Evolutionary conservation across 805 yeast genomes (phyloP).

Genomic region (Yamadazyma philogaea): DNA sequence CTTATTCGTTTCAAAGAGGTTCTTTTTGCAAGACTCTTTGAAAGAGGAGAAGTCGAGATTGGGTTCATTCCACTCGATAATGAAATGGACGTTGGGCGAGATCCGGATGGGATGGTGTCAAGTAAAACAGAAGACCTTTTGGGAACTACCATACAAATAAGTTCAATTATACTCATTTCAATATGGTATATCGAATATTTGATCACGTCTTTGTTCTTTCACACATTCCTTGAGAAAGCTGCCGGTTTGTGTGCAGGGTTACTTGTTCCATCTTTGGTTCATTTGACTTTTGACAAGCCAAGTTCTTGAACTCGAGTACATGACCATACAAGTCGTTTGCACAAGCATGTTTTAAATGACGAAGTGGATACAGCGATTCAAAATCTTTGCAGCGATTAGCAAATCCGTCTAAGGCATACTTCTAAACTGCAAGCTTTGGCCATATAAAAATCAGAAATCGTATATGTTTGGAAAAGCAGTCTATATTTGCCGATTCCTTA

Average conservation of each 20-base stretch:
- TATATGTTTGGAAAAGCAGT: too few species aligned
- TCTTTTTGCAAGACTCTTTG: background rate
- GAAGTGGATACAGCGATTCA: too few species aligned
- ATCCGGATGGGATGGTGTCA: background rate
- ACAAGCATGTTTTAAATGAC: too few species aligned
- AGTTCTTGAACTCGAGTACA: too few species aligned
- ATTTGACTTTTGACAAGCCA: too few species aligned
- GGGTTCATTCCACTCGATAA: background rate
- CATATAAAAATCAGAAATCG: too few species aligned
- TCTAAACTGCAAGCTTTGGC: too few species aligned
- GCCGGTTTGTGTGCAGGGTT: constrained; percentile 3
- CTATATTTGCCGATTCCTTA: too few species aligned
- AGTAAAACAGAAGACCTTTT: background rate
- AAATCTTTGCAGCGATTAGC: too few species aligned
- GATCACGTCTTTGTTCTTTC: constrained; percentile 10
- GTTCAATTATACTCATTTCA: background rate
- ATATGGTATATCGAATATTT: constrained; percentile 8
- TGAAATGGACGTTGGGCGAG: background rate
- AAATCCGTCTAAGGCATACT: too few species aligned
- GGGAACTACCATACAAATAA: background rate
- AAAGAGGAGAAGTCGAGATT: background rate
- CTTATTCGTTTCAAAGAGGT: background rate
- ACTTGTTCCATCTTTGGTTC: constrained; percentile 1
- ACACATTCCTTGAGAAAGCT: constrained; percentile 1
- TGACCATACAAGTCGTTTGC: too few species aligned